phyloP scores from a whole-genome alignment of 2,329 filamentous ascomycete species.

The Phialocephala sp. region DNA sequence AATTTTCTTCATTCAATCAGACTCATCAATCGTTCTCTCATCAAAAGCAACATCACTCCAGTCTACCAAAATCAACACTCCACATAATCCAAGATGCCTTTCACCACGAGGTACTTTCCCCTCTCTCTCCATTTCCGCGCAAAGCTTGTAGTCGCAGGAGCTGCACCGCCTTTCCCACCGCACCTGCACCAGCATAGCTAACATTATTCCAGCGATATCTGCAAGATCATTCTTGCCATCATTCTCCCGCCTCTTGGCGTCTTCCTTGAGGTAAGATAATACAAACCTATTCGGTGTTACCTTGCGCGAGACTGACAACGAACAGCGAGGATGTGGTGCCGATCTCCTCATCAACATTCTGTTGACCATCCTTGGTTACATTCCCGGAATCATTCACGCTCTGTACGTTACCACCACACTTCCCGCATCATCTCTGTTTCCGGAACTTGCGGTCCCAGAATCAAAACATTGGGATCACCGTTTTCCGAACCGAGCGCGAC shows the following conservation, averaged over 20 bases:
- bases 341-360: slow-evolving; percentile 93
- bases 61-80: slow-evolving; percentile 17
- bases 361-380: slow-evolving; percentile 73
- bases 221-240: slow-evolving; percentile 87
- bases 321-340: slow-evolving; percentile 76
- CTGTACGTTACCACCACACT: slow-evolving; percentile 60
- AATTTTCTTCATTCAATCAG: slow-evolving; percentile 9
- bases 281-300: not conserved
- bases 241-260: slow-evolving; percentile 89
- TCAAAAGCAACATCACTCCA: slow-evolving; percentile 7
- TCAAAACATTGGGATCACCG: slow-evolving; percentile 6
- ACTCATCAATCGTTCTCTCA: slow-evolving; percentile 10
- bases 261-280: slow-evolving; percentile 70
- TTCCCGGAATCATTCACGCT: slow-evolving; percentile 90
- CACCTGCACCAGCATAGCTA: not conserved
- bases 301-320: slow-evolving; percentile 18
- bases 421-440: not conserved
- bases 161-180: not conserved
- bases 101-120: slow-evolving; percentile 58
- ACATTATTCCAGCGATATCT: slow-evolving; percentile 63
- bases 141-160: not conserved
- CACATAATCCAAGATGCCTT: slow-evolving; percentile 52
- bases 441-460: not conserved
- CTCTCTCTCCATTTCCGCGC: not conserved
- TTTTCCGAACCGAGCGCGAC: slow-evolving; percentile 9